Conservation (phyloP, 148 eudicot genomes). For the Dianthus caryophyllus region DNA sequence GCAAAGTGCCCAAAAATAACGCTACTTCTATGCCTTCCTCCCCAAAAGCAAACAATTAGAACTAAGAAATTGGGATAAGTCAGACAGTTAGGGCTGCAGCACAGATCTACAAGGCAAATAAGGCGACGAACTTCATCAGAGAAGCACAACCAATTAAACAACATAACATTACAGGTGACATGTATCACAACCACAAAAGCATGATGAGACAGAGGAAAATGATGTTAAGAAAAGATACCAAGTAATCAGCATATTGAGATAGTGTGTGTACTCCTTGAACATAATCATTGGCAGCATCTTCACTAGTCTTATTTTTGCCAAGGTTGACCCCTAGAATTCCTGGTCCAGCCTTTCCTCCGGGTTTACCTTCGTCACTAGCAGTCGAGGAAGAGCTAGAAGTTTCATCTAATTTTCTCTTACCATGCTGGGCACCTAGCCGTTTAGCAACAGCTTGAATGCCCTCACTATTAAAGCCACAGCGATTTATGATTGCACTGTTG, state of each 20-base stretch:
- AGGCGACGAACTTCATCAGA: not conserved
- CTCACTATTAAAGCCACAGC: conserved; percentile 96
- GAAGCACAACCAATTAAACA: not conserved
- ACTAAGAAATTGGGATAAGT: not conserved
- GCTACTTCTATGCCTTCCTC: too few species aligned
- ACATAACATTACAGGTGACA: not conserved
- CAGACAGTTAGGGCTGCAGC: not conserved
- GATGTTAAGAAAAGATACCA: conserved; percentile 43
- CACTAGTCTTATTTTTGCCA: conserved; percentile 92
- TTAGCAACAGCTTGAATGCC: conserved; percentile 97
- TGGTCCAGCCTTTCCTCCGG: conserved; percentile 98
- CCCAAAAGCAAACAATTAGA: not conserved
- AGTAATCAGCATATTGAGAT: conserved; percentile 98
- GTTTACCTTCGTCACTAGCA: conserved; percentile 63
- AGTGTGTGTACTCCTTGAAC: conserved; percentile 99
- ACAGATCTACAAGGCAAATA: not conserved
- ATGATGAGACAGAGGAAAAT: not conserved
- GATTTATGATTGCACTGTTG: conserved; percentile 94
- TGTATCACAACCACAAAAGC: not conserved
- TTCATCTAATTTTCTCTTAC: conserved; percentile 91
- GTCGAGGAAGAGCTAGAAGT: conserved; percentile 65
- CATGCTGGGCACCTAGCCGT: conserved; percentile 95
- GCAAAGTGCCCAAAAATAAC: too few species aligned
- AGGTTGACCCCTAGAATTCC: conserved; percentile 98
- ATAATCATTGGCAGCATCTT: conserved; percentile 97